Evolutionary conservation across 495 filamentous ascomycete genomes (phyloP).

Genomic region (Umbilicaria muhlenbergii): DNA sequence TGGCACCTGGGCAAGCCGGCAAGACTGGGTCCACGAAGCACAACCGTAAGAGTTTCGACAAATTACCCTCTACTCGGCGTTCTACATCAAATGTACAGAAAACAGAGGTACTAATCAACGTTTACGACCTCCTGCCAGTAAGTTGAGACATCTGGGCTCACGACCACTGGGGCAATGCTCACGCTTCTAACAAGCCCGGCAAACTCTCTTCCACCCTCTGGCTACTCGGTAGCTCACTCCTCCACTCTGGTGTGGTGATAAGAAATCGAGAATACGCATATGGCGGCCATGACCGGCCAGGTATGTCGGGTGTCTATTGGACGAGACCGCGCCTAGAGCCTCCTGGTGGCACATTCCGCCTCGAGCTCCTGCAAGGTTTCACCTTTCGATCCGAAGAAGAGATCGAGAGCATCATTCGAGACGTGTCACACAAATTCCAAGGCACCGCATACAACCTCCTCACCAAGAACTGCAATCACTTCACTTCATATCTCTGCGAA

Average conservation of each 20-base stretch:
- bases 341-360: slow-evolving; percentile 55
- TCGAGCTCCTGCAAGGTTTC: slow-evolving; percentile 56
- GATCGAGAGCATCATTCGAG: slow-evolving; percentile 48
- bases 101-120: slow-evolving; percentile 60
- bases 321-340: slow-evolving; percentile 51
- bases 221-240: slow-evolving; percentile 52
- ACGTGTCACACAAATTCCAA: slow-evolving; percentile 48
- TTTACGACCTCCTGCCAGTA: slow-evolving; percentile 66
- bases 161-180: neutral
- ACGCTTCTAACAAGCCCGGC: slow-evolving; percentile 35
- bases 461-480: slow-evolving; percentile 72
- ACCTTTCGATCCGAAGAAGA: slow-evolving; percentile 44
- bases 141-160: slow-evolving; percentile 6
- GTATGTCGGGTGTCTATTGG: slow-evolving; percentile 62
- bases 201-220: slow-evolving; percentile 52
- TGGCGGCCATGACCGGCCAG: slow-evolving; percentile 56
- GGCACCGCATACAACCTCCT: slow-evolving; percentile 63
- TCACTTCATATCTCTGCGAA: slow-evolving; percentile 53
- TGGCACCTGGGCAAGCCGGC: no score
- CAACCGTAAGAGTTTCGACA: slow-evolving; percentile 3
- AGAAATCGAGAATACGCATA: slow-evolving; percentile 59
- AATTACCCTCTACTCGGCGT: slow-evolving; percentile 21
- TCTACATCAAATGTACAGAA: slow-evolving; percentile 45
- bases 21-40: no score
- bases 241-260: slow-evolving; percentile 70